Conservation (phyloP, 106 monocot genomes). For the Ottelia alismoides region DNA sequence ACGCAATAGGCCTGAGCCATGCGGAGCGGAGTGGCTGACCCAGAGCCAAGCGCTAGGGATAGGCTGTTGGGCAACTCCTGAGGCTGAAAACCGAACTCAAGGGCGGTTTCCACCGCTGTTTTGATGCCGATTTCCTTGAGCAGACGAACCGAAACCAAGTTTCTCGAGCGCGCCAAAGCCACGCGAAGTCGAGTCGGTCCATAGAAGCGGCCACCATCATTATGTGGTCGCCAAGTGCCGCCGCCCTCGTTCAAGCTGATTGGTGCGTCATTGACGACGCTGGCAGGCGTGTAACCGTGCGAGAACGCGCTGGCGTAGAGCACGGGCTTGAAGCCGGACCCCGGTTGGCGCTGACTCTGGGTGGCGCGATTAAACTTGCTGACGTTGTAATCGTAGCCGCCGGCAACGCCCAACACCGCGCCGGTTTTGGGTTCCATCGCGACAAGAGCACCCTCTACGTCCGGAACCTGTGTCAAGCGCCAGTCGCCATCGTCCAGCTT, state of each 20-base stretch:
- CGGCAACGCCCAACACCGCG: background rate
- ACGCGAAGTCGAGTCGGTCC: background rate
- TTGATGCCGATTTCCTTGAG: background rate
- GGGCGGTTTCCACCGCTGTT: background rate
- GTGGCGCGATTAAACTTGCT: background rate
- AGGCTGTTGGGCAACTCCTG: background rate
- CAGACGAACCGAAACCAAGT: background rate
- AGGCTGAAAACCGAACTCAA: background rate
- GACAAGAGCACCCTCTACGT: background rate
- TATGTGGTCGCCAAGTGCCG: background rate
- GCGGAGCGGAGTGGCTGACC: background rate
- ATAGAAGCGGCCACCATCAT: background rate
- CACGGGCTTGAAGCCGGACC: background rate
- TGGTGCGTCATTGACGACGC: background rate
- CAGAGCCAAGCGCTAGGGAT: background rate
- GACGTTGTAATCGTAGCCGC: background rate
- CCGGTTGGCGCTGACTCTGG: background rate
- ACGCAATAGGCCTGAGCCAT: background rate
- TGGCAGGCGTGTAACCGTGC: background rate
- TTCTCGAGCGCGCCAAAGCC: background rate
- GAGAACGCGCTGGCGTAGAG: background rate
- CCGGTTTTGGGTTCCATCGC: background rate
- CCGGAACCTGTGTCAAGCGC: background rate
- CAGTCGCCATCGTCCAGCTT: too few species aligned
- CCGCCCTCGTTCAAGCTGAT: background rate